Evolutionary conservation across 345 rosid genomes (phyloP), one percentile per base, ranked within the genome.

Genomic region (Pistacia integerrima): DNA sequence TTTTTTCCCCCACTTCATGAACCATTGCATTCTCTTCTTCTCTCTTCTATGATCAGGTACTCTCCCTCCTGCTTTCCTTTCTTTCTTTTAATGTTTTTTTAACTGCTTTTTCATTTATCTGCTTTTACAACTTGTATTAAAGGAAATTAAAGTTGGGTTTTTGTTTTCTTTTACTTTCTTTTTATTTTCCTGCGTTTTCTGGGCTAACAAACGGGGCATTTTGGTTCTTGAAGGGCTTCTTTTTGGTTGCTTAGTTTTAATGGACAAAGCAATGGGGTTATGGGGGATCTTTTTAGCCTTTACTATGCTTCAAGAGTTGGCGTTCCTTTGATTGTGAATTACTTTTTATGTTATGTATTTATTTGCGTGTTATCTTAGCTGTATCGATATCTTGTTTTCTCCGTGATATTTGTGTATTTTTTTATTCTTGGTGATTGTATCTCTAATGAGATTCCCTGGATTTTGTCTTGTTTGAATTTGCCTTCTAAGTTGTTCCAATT

Each of bases 41-140:
- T 78, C 68, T 74, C 59, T 75, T 83, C 77, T 76, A 75, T 85
- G 82, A 78, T 86, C 89, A 83, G 95, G 91, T 87, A 54, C 64
- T 73, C 17, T 11, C 67, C 67, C 5, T 7, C 51, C 73, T 67
- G 44, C 70, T 20, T 56, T 64, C 69, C 72, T 70, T 71, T 66
- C 22, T n/a, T 56, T 30, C n/a, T n/a, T 52, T 74, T 57, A 54
- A 11, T 70, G 28, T 41, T 11, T 65, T 30, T 77, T 65, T 41
- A 41, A 49, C 41, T 72, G 33, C 64, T 54, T 30, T 41, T 18
- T 11, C 35, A 1, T 70, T 28, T 44, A 55, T 17, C 66, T 51
- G 71, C 28, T 58, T 76, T 74, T 52, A 1, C 22, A 70, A 74
- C 41, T 70, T 68, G 76, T 52, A 71, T 72, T 72, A 60, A 76